Conservation (phyloP, 176 grass and related monocot genomes). For the Oryza brachyantha region DNA sequence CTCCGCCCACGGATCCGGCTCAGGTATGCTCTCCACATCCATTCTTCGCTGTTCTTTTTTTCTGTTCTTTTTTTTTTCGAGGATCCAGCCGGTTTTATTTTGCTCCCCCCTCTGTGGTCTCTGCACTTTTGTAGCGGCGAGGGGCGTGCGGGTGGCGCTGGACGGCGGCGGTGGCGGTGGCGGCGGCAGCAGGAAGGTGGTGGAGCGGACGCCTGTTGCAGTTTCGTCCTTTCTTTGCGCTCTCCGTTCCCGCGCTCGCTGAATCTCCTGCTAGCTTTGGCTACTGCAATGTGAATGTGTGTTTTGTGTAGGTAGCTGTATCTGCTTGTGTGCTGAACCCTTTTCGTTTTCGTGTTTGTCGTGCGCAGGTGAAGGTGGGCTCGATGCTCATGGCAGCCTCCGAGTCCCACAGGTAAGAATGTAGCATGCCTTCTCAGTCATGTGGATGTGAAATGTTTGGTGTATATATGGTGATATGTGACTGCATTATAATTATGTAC, state of each 20-base stretch:
- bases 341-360: neutral
- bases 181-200: neutral
- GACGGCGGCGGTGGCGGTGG: neutral
- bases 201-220: neutral
- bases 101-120: neutral
- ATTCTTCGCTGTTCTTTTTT: neutral
- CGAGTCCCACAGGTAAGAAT: neutral
- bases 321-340: neutral
- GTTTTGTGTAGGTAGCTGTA: too few species aligned
- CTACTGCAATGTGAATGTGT: neutral
- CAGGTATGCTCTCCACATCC: neutral
- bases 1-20: neutral
- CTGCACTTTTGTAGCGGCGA: neutral
- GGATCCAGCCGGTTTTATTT: neutral
- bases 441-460: neutral
- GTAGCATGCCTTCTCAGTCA: neutral
- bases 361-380: neutral
- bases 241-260: neutral
- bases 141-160: neutral
- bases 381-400: neutral
- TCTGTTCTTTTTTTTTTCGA: too few species aligned
- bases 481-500: neutral
- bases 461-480: neutral
- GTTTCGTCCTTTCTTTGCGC: neutral
- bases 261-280: neutral